Evolutionary conservation across 83 land plant genomes (phyloP), one percentile per base, ranked within the genome.

Genomic region (Larix sibirica): DNA sequence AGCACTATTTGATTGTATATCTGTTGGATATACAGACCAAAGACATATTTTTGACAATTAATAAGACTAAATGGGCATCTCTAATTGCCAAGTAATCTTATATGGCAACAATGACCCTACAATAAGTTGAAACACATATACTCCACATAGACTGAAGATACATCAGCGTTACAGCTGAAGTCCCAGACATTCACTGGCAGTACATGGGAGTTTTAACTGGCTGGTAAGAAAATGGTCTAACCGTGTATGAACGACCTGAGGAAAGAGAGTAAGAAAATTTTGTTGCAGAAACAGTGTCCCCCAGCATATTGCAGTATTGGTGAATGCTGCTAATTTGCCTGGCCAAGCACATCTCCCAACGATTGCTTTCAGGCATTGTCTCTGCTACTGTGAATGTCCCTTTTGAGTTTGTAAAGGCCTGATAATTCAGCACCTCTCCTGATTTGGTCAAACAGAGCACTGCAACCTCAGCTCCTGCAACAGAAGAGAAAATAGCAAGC

Each of bases 301-400:
- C 89, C 2, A 83, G 81, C 42, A 69, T 83, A 75, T 82, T 85
- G 88, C 95, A 92, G 79, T 84, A 85, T 24, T 87, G 86, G 77
- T 90, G 89, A 86, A 90, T 90, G 85, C 95, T 92, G 81, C 88
- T 90, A 82, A 92, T 90, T 1, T 92, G 92, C 80, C 95, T 90
- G 9, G 92, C 91, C 67, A 92, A 75, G 82, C 95, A 92, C 10
- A 92, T 87, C 68, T 87, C 95, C 95, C 95, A 92, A 4, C 89
- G 82, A 24, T 89, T 90, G 80, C 89, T 92, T 82, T 92, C 95
- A 5, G 95, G 89, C 95, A 92, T 92, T n/a, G 95, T 92, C 88
- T 92, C 95, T 56, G 95, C 95, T 24, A 92, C 95, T 8, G 88
- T 88, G 83, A 90, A 92, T 5, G 88, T 75, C 7, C 95, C 95